Conservation (phyloP, 208 protist genomes). For the Borovskyia barvae region DNA sequence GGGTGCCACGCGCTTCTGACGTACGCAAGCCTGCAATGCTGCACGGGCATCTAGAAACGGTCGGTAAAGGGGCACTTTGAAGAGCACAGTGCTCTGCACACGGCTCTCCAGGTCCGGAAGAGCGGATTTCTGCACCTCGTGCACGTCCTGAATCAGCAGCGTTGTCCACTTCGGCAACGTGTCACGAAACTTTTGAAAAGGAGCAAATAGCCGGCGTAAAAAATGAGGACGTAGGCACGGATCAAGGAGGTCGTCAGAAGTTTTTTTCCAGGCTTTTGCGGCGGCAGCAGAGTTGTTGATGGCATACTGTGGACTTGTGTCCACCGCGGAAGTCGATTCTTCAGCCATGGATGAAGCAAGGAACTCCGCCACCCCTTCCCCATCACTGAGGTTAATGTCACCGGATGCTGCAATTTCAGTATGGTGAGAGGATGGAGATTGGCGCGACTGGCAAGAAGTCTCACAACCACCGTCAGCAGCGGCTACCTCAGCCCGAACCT, state of each 20-base stretch:
- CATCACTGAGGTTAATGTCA: too few species aligned
- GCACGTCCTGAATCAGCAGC: constrained; percentile 50
- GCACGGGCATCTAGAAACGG: constrained; percentile 47
- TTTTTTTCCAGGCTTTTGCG: too few species aligned
- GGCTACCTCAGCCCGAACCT: background rate
- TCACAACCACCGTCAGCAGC: background rate
- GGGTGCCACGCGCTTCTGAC: constrained; percentile 10
- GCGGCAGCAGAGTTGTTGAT: too few species aligned
- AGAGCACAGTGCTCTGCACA: constrained; percentile 35
- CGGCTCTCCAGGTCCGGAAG: constrained; percentile 48
- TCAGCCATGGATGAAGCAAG: too few species aligned
- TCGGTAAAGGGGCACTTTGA: constrained; percentile 57
- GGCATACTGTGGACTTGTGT: too few species aligned
- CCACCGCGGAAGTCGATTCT: too few species aligned
- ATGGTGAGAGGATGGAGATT: too few species aligned
- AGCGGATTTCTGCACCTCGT: constrained; percentile 35
- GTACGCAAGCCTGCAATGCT: constrained; percentile 36
- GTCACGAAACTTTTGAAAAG: constrained; percentile 38
- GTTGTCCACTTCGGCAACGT: constrained; percentile 51
- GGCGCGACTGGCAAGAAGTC: too few species aligned
- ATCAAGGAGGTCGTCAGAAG: constrained; percentile 55
- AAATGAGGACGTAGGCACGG: constrained; percentile 42
- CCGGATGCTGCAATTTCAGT: too few species aligned
- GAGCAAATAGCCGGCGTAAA: constrained; percentile 69
- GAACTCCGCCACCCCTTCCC: too few species aligned